These are phyloP conservation scores for Musa troglodytarum DNA, from an alignment of 176 grass and related monocot species.

Conservation along the genomic window DNA sequence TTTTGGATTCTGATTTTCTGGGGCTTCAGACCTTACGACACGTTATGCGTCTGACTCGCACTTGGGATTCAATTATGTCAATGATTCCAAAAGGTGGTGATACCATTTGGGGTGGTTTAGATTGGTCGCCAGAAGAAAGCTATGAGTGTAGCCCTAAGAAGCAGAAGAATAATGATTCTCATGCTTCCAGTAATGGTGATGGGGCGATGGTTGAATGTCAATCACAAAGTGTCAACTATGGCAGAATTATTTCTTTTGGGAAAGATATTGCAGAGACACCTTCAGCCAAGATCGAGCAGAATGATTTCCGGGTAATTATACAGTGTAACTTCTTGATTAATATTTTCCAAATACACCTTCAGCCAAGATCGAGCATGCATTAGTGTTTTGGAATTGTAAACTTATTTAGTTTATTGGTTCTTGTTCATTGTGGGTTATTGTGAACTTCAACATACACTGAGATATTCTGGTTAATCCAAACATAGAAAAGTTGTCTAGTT, in stretches of 20 bases:
- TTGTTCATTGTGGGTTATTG: too few relatives aligned
- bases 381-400: too few relatives aligned
- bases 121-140: constrained; percentile 81
- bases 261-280: constrained; percentile 70
- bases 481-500: too few relatives aligned
- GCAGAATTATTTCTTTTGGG: constrained; percentile 81
- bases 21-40: constrained; percentile 86
- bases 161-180: constrained; percentile 42
- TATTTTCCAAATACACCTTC: too few relatives aligned
- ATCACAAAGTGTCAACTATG: constrained; percentile 52
- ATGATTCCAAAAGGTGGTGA: constrained; percentile 98
- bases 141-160: constrained; percentile 63
- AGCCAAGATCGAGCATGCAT: too few relatives aligned
- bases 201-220: constrained; percentile 22
- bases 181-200: constrained; percentile 40
- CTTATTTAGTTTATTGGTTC: too few relatives aligned
- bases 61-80: constrained; percentile 98
- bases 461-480: too few relatives aligned
- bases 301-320: constrained; percentile 80
- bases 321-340: neutral
- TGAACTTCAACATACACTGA: too few relatives aligned
- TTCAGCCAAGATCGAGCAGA: constrained; percentile 45
- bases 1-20: constrained; percentile 84
- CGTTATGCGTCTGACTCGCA: constrained; percentile 95
- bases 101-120: constrained; percentile 82